These are phyloP conservation scores for Cyclotella distinguenda DNA, from an alignment of 108 stramenopile species.

Conservation along the genomic window DNA sequence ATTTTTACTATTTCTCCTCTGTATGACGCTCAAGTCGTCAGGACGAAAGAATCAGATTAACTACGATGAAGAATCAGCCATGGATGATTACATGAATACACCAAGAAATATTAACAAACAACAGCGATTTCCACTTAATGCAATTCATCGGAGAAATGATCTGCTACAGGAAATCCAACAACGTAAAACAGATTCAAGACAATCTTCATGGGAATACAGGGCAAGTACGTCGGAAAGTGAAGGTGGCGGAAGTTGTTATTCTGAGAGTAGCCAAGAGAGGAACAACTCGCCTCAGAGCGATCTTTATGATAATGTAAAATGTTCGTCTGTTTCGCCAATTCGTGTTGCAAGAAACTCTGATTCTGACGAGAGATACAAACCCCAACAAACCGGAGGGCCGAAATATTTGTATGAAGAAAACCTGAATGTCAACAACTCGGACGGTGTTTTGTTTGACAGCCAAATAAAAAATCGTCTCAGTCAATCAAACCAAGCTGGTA, in stretches of 20 bases:
- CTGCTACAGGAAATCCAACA: constrained; percentile 5
- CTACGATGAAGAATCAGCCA: constrained; percentile 21
- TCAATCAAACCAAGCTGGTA: no score
- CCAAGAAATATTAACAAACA: constrained; percentile 3
- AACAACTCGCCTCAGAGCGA: no score
- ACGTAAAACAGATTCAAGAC: neutral
- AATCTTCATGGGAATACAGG: neutral
- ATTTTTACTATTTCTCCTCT: constrained; percentile 17
- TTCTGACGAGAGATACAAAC: no score
- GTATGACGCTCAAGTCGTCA: neutral
- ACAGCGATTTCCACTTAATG: neutral
- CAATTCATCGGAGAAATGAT: constrained; percentile 1
- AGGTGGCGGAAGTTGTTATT: neutral
- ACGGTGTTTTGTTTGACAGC: no score
- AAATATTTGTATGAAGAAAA: no score
- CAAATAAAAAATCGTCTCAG: no score
- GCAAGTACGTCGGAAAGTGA: constrained; percentile 1
- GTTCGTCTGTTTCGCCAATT: no score
- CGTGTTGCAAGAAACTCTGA: no score
- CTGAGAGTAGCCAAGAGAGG: no score
- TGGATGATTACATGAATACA: constrained; percentile 20
- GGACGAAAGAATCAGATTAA: constrained; percentile 1
- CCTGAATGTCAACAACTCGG: no score
- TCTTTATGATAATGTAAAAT: no score
- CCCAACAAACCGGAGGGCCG: no score